Evolutionary conservation across 805 yeast species (phyloP).

Genomic region (Saturnispora galanensis): DNA sequence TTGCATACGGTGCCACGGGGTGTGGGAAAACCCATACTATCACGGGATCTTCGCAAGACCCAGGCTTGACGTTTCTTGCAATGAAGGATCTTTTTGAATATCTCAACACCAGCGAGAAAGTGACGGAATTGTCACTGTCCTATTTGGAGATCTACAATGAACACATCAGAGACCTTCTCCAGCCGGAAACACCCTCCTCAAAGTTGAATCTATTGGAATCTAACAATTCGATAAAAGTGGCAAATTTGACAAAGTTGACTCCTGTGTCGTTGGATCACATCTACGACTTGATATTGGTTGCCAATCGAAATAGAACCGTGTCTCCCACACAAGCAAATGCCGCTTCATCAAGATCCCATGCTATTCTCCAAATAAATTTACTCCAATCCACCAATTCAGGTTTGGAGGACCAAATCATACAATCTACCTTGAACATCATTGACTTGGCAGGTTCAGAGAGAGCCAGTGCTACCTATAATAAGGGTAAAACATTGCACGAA

Average conservation of each 20-base stretch:
- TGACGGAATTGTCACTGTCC: conserved; percentile 53
- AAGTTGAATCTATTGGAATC: conserved; percentile 61
- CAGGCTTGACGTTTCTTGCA: conserved; percentile 73
- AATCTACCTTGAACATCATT: conserved; percentile 76
- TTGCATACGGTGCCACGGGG: conserved; percentile 97
- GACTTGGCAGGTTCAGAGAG: conserved; percentile 95
- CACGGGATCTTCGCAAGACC: conserved; percentile 59
- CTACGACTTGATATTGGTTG: conserved; percentile 64
- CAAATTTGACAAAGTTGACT: conserved; percentile 55
- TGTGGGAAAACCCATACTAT: conserved; percentile 96
- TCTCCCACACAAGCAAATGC: conserved; percentile 89
- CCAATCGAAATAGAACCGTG: conserved; percentile 68
- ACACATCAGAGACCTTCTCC: conserved; percentile 67
- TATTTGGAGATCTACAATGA: conserved; percentile 90
- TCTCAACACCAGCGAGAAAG: conserved; percentile 43
- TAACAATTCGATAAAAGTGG: conserved; percentile 53
- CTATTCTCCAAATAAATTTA: conserved; percentile 77
- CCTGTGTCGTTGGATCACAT: conserved; percentile 62
- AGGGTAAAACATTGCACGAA: conserved; percentile 73
- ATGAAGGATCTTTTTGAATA: conserved; percentile 62
- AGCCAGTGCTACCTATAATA: conserved; percentile 79
- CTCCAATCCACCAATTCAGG: conserved; percentile 52
- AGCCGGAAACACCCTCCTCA: conserved; percentile 35
- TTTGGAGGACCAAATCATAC: conserved; percentile 55
- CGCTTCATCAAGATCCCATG: conserved; percentile 87